phyloP scores from a whole-genome alignment of 2,329 filamentous ascomycete genomes.

The Trichoderma sp. region DNA sequence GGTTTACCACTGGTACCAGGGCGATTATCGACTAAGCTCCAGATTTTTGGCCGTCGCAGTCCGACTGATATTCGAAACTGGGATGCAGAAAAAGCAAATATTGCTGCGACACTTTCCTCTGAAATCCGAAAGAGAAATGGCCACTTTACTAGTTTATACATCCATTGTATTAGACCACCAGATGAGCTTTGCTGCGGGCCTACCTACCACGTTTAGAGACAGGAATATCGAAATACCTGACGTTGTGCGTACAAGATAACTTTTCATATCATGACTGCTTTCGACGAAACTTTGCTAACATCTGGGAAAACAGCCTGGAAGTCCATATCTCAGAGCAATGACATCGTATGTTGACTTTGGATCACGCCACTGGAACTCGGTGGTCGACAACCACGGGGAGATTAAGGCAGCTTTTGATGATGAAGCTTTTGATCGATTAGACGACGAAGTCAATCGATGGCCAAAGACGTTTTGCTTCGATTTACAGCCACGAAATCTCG shows the following conservation, averaged over 20 bases:
- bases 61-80: background rate
- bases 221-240: background rate
- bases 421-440: background rate
- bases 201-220: background rate
- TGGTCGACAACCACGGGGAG: background rate
- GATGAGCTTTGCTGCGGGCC: background rate
- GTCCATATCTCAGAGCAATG: background rate
- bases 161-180: background rate
- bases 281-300: background rate
- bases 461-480: background rate
- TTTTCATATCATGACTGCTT: background rate
- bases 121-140: background rate
- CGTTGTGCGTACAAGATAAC: background rate
- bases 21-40: background rate
- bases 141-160: background rate
- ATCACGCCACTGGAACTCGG: background rate
- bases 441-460: background rate
- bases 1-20: background rate
- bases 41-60: background rate
- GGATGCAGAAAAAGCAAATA: background rate
- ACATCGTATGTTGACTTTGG: background rate
- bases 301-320: background rate
- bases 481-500: background rate
- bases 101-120: background rate
- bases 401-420: background rate